Conservation (phyloP, 768 basidiomycete species). For the Serendipita sp. region DNA sequence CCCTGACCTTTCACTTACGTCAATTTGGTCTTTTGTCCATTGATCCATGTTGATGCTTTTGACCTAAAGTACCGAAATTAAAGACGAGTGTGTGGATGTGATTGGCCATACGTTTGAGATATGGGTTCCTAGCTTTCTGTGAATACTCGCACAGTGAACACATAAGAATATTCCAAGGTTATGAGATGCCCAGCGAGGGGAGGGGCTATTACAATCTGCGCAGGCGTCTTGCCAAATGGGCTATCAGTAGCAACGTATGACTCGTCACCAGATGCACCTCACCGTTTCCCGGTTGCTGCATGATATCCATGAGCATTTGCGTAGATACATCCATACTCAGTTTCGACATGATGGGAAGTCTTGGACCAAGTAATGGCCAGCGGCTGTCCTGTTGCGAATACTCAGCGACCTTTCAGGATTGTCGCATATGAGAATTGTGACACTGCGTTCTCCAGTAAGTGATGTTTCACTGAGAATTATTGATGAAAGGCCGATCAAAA, state of each 20-base stretch:
- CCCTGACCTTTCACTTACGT: conserved; percentile 32
- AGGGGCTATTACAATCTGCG: conserved; percentile 79
- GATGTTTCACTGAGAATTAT: neutral
- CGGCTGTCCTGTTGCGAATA: no score
- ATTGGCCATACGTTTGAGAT: conserved; percentile 67
- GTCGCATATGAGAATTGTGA: neutral
- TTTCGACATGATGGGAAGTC: neutral
- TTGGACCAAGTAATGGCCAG: no score
- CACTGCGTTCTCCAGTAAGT: neutral
- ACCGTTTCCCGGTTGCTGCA: conserved; percentile 68
- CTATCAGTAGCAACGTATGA: neutral
- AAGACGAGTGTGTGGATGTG: conserved; percentile 17
- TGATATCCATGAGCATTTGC: conserved; percentile 50
- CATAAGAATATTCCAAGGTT: conserved; percentile 85
- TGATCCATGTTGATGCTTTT: conserved; percentile 81
- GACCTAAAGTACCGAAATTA: conserved; percentile 24
- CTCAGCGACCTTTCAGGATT: no score
- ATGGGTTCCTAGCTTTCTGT: conserved; percentile 90
- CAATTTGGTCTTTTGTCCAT: conserved; percentile 80
- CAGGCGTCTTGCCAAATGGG: conserved; percentile 45
- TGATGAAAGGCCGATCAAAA: neutral
- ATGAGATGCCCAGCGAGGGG: conserved; percentile 79
- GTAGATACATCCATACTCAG: neutral
- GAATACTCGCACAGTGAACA: conserved; percentile 76
- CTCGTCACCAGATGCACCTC: conserved; percentile 15